Evolutionary conservation across 2,329 filamentous ascomycete species (phyloP), one percentile per base, ranked within the genome.

Genomic region (Lecanosticta acicola): DNA sequence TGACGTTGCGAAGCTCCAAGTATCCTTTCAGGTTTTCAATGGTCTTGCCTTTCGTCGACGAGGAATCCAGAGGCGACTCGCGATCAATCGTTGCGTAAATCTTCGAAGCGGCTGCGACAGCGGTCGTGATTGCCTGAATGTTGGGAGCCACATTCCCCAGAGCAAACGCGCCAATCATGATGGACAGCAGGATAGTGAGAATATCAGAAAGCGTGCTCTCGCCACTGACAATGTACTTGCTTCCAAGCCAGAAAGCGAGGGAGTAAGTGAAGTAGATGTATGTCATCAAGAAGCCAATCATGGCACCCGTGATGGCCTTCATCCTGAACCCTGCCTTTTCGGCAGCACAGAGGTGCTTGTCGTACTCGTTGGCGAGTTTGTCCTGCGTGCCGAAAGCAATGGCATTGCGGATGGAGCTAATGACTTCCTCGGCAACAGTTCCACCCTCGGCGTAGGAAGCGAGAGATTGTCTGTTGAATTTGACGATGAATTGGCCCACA

Each of bases 11-110:
- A 36, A 98, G 77, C 54, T 90, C 84, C 47, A 98, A 84, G 13
- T 79, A 80, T 20, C 93, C 93, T 49, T 84, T 73, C 1, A 95
- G 75, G 16, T 79, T 67, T 1, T 88, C 81, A 1, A 94, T 76
- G 55, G 76, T 89, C 49, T 79, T 73, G n/a, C 91, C 93, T 7
- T 76, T 72, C 1, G 83, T 77, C 2, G 77, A 79, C 4, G 80
- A 79, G 0, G 91, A 83, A 60, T 98, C 86, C 39, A 97, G 74
- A 0, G 91, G 89, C 0, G 93, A 96, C 2, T 71, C 60, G 42
- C 93, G 84, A 66, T 97, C 91, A 56, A 97, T 97, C 1, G 90
- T 96, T 63, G 82, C 85, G 71, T 85, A 96, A 52, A 98, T 95
- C 72, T 97, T 97, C 45, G 80, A 79, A 3, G 87, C 89, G 2